These are phyloP conservation scores for Effrenium voratum DNA, from an alignment of 73 alveolate species.

Conservation along the genomic window DNA sequence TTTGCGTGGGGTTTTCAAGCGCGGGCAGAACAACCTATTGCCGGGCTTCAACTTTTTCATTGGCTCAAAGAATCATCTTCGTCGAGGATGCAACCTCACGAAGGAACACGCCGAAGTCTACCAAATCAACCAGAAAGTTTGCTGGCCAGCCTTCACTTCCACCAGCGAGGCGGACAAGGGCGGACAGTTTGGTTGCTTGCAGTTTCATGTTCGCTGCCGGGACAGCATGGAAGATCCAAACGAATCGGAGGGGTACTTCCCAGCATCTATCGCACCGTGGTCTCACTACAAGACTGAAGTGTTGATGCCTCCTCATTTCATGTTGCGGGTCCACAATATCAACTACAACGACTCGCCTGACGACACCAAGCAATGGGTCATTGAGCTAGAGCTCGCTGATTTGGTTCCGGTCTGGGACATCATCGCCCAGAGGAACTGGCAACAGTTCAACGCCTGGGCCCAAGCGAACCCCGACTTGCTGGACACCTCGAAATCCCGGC, in stretches of 20 bases:
- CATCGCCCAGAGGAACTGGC: neutral
- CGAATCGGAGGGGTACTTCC: neutral
- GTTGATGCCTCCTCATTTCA: neutral
- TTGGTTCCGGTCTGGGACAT: neutral
- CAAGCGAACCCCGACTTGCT: neutral
- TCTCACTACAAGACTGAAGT: neutral
- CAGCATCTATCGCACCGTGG: neutral
- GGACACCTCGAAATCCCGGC: neutral
- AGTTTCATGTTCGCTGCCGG: neutral
- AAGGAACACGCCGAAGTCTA: neutral
- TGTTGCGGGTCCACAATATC: neutral
- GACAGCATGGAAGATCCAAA: neutral
- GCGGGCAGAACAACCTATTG: neutral
- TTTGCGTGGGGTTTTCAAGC: neutral
- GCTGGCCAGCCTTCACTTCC: neutral
- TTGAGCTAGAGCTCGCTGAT: neutral
- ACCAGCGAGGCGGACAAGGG: neutral
- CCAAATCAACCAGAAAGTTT: neutral
- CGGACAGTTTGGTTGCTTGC: neutral
- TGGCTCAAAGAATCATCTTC: neutral
- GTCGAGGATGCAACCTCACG: neutral
- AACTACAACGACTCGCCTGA: neutral
- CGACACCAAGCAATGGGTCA: neutral
- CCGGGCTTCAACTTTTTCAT: neutral
- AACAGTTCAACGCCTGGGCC: neutral